These are phyloP conservation scores for Jacaranda mimosifolia DNA, from an alignment of 257 asterid species.

Conservation along the genomic window DNA sequence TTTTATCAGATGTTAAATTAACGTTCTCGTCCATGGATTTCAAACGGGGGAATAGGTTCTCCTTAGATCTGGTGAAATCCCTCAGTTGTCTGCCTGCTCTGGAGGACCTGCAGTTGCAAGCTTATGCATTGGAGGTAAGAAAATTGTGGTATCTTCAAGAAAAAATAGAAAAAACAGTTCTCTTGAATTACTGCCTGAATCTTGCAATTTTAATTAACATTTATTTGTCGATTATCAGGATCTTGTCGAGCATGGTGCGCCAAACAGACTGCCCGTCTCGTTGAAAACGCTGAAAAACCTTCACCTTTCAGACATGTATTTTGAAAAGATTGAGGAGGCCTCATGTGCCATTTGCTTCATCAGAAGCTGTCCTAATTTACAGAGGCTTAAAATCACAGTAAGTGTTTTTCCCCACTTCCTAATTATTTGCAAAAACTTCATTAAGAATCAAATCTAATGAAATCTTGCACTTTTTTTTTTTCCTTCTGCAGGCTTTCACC, in stretches of 20 bases:
- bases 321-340: constrained; percentile 53
- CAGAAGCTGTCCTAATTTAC: constrained; percentile 62
- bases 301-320: constrained; percentile 58
- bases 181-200: not conserved
- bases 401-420: constrained; percentile 22
- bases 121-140: constrained; percentile 64
- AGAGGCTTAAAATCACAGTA: constrained; percentile 58
- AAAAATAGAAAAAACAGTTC: not conserved
- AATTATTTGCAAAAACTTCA: no score
- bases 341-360: constrained; percentile 66
- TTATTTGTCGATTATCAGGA: constrained; percentile 45
- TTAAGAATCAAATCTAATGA: not conserved
- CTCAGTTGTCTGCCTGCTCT: constrained; percentile 56
- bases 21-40: constrained; percentile 52
- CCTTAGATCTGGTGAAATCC: constrained; percentile 56
- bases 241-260: constrained; percentile 61
- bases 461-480: not conserved
- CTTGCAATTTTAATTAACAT: not conserved
- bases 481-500: constrained; percentile 51
- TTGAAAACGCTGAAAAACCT: constrained; percentile 51
- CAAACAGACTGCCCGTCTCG: constrained; percentile 48
- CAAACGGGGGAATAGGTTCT: constrained; percentile 47
- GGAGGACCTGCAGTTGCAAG: constrained; percentile 55
- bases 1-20: constrained; percentile 48
- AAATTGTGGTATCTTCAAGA: not conserved